Evolutionary conservation across 106 monocot species (phyloP).

Genomic region (Dendrobium nobile): DNA sequence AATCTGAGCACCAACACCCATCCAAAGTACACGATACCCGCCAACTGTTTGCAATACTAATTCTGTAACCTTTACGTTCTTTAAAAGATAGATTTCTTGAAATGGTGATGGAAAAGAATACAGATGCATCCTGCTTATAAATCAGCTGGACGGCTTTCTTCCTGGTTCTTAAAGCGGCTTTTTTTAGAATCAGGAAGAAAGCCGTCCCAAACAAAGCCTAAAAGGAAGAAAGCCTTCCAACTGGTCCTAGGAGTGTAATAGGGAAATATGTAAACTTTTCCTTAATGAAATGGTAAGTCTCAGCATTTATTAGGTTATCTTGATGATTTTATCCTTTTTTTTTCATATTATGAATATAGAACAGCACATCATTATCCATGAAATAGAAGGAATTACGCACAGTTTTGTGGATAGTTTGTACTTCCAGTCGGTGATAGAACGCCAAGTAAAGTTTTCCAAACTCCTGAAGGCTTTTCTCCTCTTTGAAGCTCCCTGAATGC

Average conservation of each 20-base stretch:
- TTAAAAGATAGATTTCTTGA: background rate
- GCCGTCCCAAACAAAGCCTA: no score
- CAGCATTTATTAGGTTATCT: background rate
- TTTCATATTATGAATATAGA: background rate
- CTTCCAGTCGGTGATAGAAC: constrained; percentile 42
- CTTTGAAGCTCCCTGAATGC: constrained; percentile 61
- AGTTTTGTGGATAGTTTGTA: constrained; percentile 31
- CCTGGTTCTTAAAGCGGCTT: no score
- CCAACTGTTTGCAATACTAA: constrained; percentile 34
- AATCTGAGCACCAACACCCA: constrained; percentile 90
- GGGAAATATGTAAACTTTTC: background rate
- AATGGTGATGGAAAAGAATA: background rate
- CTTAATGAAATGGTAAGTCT: background rate
- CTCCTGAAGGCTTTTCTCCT: constrained; percentile 70
- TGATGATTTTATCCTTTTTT: background rate
- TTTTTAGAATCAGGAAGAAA: no score
- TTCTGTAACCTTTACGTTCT: background rate
- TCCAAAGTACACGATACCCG: constrained; percentile 72
- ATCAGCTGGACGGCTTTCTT: background rate
- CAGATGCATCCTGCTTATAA: background rate
- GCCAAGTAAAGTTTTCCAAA: constrained; percentile 72
- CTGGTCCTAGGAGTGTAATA: background rate
- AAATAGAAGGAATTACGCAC: constrained; percentile 32
- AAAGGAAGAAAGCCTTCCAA: background rate
- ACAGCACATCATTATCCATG: background rate